Percentiles rank a stretch among this genome's conserved stretches.
phyloP scores from a whole-genome alignment of 768 basidiomycete genomes.

The Cubamyces lactineus region DNA sequence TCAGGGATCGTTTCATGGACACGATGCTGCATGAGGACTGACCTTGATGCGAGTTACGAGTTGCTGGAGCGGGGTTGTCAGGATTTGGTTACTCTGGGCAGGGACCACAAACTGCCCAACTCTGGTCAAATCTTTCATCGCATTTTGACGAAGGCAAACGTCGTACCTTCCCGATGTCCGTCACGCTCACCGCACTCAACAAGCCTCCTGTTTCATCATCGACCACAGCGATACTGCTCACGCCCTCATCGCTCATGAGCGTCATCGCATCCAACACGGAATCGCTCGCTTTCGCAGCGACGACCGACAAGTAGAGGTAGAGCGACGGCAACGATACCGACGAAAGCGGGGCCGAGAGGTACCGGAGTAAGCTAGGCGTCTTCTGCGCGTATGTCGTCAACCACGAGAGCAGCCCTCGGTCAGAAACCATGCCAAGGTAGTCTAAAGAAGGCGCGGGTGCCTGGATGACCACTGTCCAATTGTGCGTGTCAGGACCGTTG shows the following conservation, averaged over 20 bases:
- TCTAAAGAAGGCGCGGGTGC: conserved; percentile 47
- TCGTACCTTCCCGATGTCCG: conserved; percentile 74
- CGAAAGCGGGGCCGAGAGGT: conserved; percentile 56
- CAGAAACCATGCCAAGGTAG: conserved; percentile 76
- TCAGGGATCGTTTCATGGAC: background rate
- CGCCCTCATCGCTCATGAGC: conserved; percentile 83
- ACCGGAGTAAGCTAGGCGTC: conserved; percentile 48
- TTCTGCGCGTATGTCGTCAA: conserved; percentile 58
- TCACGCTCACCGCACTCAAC: conserved; percentile 79
- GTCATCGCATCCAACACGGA: conserved; percentile 81
- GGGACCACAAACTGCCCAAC: conserved; percentile 69
- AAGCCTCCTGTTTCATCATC: conserved; percentile 65
- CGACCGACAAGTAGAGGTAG: conserved; percentile 61
- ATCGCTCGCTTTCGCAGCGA: conserved; percentile 61
- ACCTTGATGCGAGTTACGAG: conserved; percentile 79
- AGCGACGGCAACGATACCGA: conserved; percentile 66
- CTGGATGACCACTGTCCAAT: conserved; percentile 54
- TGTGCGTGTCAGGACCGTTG: background rate
- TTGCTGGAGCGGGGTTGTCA: conserved; percentile 67
- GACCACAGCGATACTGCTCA: conserved; percentile 79
- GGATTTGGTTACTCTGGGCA: conserved; percentile 76
- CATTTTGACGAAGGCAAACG: background rate
- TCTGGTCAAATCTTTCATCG: too few relatives aligned
- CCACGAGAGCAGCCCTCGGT: conserved; percentile 71
- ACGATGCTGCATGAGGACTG: conserved; percentile 11